A percentile compares a stretch with the other conserved stretches of the same genome.
These are phyloP conservation scores for Taxillus chinensis DNA, from an alignment of 164 flowering plant genomes.

Conservation along the genomic window DNA sequence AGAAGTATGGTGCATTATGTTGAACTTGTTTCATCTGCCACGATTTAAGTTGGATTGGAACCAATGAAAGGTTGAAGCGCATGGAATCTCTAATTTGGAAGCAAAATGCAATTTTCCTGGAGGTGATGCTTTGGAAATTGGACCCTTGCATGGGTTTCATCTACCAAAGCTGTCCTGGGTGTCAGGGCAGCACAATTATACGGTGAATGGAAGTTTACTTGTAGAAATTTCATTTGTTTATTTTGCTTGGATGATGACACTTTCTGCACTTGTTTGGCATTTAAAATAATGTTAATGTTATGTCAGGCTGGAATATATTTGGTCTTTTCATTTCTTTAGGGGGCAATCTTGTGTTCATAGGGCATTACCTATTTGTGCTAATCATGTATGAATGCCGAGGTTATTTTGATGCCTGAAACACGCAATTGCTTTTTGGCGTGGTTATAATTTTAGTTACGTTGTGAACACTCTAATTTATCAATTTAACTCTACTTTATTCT, in stretches of 20 bases:
- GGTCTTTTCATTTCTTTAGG: no score
- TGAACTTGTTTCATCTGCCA: not conserved
- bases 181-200: conserved; percentile 5
- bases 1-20: not conserved
- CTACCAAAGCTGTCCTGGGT: conserved; percentile 14
- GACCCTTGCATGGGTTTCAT: conserved; percentile 10
- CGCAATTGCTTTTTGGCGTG: no score
- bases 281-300: no score
- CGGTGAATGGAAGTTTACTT: conserved; percentile 4
- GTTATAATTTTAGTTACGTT: no score
- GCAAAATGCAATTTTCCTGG: conserved; percentile 6
- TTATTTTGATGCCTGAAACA: no score
- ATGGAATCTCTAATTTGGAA: not conserved
- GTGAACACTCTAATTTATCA: no score
- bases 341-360: no score
- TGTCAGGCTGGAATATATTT: no score
- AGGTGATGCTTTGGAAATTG: conserved; percentile 9
- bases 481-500: no score
- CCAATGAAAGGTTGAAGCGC: not conserved
- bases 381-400: no score
- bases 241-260: not conserved
- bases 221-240: not conserved
- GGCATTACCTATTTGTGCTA: no score
- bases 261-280: not conserved
- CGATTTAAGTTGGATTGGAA: not conserved